Percentiles rank a stretch among this genome's conserved stretches.
phyloP scores from a whole-genome alignment of 1,284 basidiomycete species.

The Anthracocystis setariae region DNA sequence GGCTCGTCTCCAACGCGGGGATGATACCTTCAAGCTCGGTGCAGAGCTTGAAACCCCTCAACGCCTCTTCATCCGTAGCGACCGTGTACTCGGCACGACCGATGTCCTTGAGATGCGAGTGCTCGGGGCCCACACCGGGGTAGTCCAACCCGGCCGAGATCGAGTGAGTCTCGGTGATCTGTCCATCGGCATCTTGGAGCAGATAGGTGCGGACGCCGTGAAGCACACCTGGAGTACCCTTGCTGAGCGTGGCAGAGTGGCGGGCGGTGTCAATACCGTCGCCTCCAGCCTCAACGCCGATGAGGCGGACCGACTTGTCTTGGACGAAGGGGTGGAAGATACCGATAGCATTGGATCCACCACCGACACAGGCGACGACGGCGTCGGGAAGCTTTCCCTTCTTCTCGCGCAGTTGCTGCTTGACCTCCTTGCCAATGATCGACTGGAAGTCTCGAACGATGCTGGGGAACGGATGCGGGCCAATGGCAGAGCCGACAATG shows the following conservation, averaged over 20 bases:
- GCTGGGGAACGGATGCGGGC: constrained; percentile 98
- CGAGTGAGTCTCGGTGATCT: constrained; percentile 96
- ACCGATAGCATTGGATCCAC: constrained; percentile 96
- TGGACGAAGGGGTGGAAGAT: constrained; percentile 62
- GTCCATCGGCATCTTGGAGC: constrained; percentile 85
- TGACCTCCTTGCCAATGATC: constrained; percentile 94
- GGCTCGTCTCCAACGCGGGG: constrained; percentile 93
- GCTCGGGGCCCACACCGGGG: constrained; percentile 90
- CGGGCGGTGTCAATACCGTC: constrained; percentile 85
- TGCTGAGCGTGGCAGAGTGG: constrained; percentile 91
- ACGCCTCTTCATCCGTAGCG: constrained; percentile 91
- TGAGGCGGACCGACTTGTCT: constrained; percentile 59
- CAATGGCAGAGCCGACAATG: constrained; percentile 95
- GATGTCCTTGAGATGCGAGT: constrained; percentile 93
- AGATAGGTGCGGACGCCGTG: constrained; percentile 97
- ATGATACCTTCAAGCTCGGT: constrained; percentile 97
- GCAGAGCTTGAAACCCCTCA: constrained; percentile 88
- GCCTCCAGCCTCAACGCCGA: constrained; percentile 66
- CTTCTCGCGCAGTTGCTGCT: constrained; percentile 80
- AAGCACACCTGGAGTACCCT: constrained; percentile 90
- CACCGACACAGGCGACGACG: constrained; percentile 95
- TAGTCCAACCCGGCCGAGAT: constrained; percentile 86
- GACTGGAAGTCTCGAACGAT: constrained; percentile 98
- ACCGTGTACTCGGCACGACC: constrained; percentile 91
- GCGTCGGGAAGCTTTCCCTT: constrained; percentile 89